Evolutionary conservation across 495 filamentous ascomycete genomes (phyloP).

Genomic region (Penicillium manginii): DNA sequence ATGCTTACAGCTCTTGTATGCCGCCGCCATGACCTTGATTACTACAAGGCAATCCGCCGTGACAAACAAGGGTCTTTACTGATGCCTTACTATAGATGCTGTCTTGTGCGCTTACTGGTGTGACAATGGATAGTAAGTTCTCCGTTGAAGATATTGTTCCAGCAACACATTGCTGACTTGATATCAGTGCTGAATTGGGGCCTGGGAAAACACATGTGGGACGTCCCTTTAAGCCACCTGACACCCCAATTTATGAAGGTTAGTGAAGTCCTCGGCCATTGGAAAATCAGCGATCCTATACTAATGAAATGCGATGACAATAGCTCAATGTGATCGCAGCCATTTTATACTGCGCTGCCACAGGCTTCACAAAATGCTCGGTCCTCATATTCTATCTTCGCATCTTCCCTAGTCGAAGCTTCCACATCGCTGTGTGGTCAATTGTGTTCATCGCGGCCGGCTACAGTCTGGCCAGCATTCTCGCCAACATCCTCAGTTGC

Average conservation of each 20-base stretch:
- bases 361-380: conserved; percentile 46
- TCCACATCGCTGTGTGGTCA: conserved; percentile 37
- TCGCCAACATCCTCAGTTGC: conserved; percentile 39
- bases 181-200: conserved; percentile 32
- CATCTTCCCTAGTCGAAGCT: conserved; percentile 44
- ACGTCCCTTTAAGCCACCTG: conserved; percentile 20
- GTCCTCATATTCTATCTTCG: conserved; percentile 54
- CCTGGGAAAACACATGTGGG: conserved; percentile 38
- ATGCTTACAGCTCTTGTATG: conserved; percentile 38
- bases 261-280: neutral
- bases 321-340: conserved; percentile 33
- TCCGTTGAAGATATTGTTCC: neutral
- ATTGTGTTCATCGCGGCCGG: conserved; percentile 38
- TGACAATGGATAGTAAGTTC: conserved; percentile 33
- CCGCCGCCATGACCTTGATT: neutral
- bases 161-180: conserved; percentile 8
- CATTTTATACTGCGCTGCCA: conserved; percentile 42
- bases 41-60: neutral
- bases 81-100: conserved; percentile 12
- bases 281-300: neutral
- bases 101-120: conserved; percentile 32
- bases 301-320: neutral
- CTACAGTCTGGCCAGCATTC: conserved; percentile 38
- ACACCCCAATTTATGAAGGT: conserved; percentile 26
- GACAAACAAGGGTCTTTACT: neutral